A percentile compares a stretch with the other conserved stretches of the same genome.
Evolutionary conservation across 805 yeast genomes (phyloP).

Genomic region (Monosporozyma siamensis): DNA sequence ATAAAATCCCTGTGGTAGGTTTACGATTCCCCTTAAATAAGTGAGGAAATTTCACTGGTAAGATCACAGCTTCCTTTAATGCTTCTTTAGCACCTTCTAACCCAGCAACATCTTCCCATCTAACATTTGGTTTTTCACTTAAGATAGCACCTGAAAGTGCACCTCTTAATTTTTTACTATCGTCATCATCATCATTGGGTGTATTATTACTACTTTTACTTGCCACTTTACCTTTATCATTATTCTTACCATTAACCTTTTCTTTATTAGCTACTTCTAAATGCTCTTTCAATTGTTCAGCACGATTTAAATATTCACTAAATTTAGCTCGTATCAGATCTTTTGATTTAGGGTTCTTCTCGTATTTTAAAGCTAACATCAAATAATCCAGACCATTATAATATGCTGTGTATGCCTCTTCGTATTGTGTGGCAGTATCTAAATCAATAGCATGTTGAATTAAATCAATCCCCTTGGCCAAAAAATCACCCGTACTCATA

Average conservation of each 20-base stretch:
- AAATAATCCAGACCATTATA: conserved; percentile 89
- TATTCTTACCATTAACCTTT: conserved; percentile 39
- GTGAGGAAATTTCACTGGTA: conserved; percentile 95
- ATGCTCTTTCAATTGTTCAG: conserved; percentile 88
- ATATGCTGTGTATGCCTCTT: conserved; percentile 88
- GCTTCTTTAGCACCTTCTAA: conserved; percentile 93
- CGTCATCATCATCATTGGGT: conserved; percentile 59
- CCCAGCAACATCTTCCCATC: conserved; percentile 95
- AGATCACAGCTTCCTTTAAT: conserved; percentile 89
- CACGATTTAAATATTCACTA: conserved; percentile 83
- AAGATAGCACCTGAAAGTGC: conserved; percentile 89
- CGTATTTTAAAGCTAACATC: conserved; percentile 92
- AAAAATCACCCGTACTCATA: conserved; percentile 58
- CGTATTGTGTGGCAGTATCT: conserved; percentile 80
- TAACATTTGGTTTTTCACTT: conserved; percentile 83
- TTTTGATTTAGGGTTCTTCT: conserved; percentile 81
- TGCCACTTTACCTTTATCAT: conserved; percentile 36
- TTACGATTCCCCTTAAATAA: conserved; percentile 88
- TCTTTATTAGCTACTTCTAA: conserved; percentile 45
- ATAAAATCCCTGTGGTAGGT: conserved; percentile 81
- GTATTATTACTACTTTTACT: conserved; percentile 41
- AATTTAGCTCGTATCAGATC: conserved; percentile 82
- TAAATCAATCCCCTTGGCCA: conserved; percentile 88
- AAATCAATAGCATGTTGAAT: conserved; percentile 93
- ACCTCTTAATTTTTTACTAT: conserved; percentile 79